These are phyloP conservation scores for Phaeomoniella chlamydospora DNA, from an alignment of 2,329 filamentous ascomycete genomes.

Conservation along the genomic window DNA sequence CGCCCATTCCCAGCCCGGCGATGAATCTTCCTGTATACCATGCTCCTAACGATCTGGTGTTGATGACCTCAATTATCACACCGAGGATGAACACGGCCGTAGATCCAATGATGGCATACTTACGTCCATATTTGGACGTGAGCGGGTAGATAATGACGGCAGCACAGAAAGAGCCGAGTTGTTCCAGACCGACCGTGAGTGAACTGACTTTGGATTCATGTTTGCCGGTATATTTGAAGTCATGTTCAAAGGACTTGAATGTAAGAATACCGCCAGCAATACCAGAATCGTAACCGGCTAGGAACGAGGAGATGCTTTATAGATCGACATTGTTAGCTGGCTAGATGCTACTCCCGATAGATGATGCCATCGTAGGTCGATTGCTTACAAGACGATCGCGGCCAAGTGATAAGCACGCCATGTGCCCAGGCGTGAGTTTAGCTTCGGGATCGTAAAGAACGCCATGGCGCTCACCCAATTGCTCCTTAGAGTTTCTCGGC, in stretches of 20 bases:
- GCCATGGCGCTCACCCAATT: conserved; percentile 5
- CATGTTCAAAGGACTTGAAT: background rate
- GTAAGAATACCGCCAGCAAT: background rate
- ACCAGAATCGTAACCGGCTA: background rate
- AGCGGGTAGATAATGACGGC: conserved; percentile 6
- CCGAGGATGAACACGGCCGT: conserved; percentile 12
- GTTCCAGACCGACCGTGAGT: background rate
- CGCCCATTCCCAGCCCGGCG: conserved; percentile 33
- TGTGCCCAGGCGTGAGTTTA: conserved; percentile 10
- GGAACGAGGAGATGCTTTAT: background rate
- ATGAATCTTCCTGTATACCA: conserved; percentile 34
- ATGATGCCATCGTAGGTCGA: no score
- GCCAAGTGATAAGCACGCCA: conserved; percentile 11
- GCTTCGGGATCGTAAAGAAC: conserved; percentile 8
- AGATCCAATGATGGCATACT: conserved; percentile 1
- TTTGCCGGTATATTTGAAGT: background rate
- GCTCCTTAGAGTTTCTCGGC: background rate
- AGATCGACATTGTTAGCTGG: no score
- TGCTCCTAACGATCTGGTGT: conserved; percentile 26
- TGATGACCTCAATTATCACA: conserved; percentile 29
- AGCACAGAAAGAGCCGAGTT: conserved; percentile 4
- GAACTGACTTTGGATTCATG: background rate
- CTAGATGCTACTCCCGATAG: no score
- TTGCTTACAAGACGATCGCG: conserved; percentile 11
- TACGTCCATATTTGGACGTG: conserved; percentile 4